These are phyloP conservation scores for Dinochytrium kinnereticum DNA, from an alignment of 371 early-diverging fungal genomes.

Conservation along the genomic window DNA sequence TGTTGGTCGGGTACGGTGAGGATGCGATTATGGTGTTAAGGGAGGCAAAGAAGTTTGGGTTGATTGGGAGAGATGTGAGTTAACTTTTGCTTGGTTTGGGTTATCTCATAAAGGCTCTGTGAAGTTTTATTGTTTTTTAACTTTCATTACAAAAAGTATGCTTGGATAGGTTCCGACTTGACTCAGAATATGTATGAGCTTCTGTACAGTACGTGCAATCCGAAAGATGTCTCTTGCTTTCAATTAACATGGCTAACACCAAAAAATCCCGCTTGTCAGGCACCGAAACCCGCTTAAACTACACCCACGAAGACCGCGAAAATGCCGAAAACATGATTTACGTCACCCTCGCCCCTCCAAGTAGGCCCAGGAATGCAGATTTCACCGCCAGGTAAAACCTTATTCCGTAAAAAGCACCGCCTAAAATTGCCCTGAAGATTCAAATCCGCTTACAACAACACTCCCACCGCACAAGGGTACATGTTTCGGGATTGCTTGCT, in stretches of 20 bases:
- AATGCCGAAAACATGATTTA: constrained; percentile 4
- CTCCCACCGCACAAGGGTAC: not conserved
- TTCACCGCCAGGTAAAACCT: not conserved
- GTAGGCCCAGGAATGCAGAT: not conserved
- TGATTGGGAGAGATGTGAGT: constrained; percentile 5
- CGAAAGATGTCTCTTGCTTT: not conserved
- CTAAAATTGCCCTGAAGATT: too few relatives aligned
- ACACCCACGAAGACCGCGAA: constrained; percentile 8
- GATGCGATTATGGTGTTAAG: constrained; percentile 10
- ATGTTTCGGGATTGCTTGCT: constrained; percentile 1
- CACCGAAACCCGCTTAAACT: not conserved
- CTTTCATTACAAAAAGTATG: not conserved
- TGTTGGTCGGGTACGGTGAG: not conserved
- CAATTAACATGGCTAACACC: too few relatives aligned
- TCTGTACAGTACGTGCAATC: not conserved
- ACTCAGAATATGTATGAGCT: not conserved
- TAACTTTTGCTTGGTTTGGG: not conserved
- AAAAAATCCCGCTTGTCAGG: too few relatives aligned
- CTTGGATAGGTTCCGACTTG: constrained; percentile 5
- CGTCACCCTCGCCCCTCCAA: not conserved
- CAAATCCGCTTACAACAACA: not conserved
- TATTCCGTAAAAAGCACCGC: too few relatives aligned
- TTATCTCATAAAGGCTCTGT: not conserved
- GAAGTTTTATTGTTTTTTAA: not conserved
- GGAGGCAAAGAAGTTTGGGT: constrained; percentile 9